Evolutionary conservation across 805 yeast genomes (phyloP), one percentile per base, ranked within the genome.

Genomic region (Wickerhamiella musiphila): DNA sequence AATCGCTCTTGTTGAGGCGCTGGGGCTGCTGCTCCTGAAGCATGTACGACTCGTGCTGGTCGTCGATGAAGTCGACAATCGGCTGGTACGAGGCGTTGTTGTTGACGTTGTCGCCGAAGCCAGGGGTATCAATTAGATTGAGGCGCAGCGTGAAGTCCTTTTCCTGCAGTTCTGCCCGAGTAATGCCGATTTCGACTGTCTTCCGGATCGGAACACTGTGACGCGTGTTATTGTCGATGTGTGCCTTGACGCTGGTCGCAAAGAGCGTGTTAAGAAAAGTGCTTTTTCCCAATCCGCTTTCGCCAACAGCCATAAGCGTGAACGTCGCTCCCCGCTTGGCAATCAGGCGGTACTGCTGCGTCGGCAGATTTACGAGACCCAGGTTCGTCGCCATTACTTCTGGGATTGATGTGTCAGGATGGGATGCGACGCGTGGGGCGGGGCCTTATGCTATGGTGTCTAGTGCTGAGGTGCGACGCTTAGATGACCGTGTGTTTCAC

Each of bases 61-160:
- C 78, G 51, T 84, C 94, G 39, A 86, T 67, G 45, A 81, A 84
- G 53, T 81, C 93, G 38, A 78, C 63, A 44, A 82, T 68, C 23
- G 94, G 82, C 37, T 73, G 75, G 92, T 93, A 82, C 28, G 90
- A 66, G 51, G 77, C 75, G 47, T 66, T 67, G 57, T 83, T 84
- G 60, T 83, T 77, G 42, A 82, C 77, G 52, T 76, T 78, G 52
- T 81, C 92, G 38, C 94, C 95, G 52, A 82, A 79, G 0, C 82
- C 84, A 5, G 78, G 81, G 16, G 83, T 73, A 47, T 78, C 86
- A 44, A 78, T 63, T 7, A 72, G 61, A 22, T 66, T 73, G 34
- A 82, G 61, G 21, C 67, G 65, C 38, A 81, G 55, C 36, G 60
- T 60, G 46, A 73, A 73, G 7, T 58, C 61, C 28, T 69, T 60